Conservation (phyloP, 768 basidiomycete species). For the Serendipita indica region DNA sequence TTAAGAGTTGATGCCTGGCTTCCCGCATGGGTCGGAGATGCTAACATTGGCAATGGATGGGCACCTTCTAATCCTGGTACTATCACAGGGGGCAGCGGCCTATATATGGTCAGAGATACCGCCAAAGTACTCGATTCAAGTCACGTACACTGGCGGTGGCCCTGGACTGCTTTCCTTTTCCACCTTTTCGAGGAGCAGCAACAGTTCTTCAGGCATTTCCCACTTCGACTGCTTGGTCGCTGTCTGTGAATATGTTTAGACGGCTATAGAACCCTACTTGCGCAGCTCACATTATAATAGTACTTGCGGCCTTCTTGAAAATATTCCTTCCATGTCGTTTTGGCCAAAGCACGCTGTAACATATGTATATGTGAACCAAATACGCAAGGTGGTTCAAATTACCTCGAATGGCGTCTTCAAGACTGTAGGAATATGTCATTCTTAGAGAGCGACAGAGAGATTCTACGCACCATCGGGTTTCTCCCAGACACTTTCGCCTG, state of each 20-base stretch:
- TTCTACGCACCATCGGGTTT: conserved; percentile 70
- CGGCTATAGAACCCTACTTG: not conserved
- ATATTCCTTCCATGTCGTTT: conserved; percentile 95
- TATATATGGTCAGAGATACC: too few relatives aligned
- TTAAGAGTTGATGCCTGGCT: conserved; percentile 10
- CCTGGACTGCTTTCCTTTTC: conserved; percentile 49
- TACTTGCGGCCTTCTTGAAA: conserved; percentile 84
- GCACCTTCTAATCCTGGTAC: not conserved
- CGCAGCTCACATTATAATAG: conserved; percentile 58
- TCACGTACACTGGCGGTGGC: conserved; percentile 23
- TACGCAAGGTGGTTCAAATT: conserved; percentile 15
- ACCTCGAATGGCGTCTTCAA: conserved; percentile 90
- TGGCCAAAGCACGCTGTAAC: conserved; percentile 60
- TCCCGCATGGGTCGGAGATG: conserved; percentile 6
- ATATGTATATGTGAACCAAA: conserved; percentile 10
- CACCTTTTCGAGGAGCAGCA: conserved; percentile 69
- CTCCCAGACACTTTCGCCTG: conserved; percentile 92
- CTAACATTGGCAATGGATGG: conserved; percentile 10
- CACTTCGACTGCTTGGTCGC: conserved; percentile 90
- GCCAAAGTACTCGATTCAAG: too few relatives aligned
- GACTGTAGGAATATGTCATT: conserved; percentile 32
- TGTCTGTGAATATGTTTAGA: conserved; percentile 32
- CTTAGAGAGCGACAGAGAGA: too few relatives aligned
- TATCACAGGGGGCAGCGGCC: too few relatives aligned
- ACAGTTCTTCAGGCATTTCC: conserved; percentile 91